A percentile compares a stretch with the other conserved stretches of the same genome.
Evolutionary conservation across 768 basidiomycete species (phyloP).

Genomic region (Pleurotus ostreatus): DNA sequence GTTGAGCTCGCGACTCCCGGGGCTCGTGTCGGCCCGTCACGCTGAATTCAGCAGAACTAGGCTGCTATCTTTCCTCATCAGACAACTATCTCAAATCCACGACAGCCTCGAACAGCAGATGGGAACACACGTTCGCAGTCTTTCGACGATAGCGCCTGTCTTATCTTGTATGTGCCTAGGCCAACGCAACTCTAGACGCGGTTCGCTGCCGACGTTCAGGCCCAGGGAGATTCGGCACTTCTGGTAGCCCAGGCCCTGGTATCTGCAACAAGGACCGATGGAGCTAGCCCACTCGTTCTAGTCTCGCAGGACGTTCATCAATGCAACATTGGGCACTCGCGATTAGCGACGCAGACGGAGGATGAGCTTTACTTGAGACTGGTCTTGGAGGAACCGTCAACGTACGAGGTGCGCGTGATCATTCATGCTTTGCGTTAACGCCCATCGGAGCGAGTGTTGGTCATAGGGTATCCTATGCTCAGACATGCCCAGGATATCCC

Average conservation of each 20-base stretch:
- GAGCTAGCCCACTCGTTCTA: slow-evolving; percentile 11
- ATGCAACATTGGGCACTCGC: slow-evolving; percentile 4
- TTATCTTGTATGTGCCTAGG: slow-evolving; percentile 48
- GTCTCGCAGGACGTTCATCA: slow-evolving; percentile 8
- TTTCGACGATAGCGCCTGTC: slow-evolving; percentile 39
- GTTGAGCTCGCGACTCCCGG: no score
- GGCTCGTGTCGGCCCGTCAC: no score
- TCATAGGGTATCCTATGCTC: background rate
- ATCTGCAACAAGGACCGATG: slow-evolving; percentile 46
- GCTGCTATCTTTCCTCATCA: slow-evolving; percentile 37
- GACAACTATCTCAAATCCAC: slow-evolving; percentile 84
- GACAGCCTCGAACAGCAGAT: slow-evolving; percentile 81
- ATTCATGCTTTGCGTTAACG: no score
- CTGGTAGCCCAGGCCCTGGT: slow-evolving; percentile 54
- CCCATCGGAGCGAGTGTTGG: background rate
- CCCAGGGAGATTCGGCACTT: slow-evolving; percentile 39
- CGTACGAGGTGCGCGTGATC: slow-evolving; percentile 33
- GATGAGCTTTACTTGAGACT: slow-evolving; percentile 82
- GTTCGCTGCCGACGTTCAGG: slow-evolving; percentile 43
- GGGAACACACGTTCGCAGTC: slow-evolving; percentile 66
- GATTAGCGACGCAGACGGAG: slow-evolving; percentile 9
- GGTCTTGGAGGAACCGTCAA: slow-evolving; percentile 81
- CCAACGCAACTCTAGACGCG: slow-evolving; percentile 68
- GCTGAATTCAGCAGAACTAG: no score
- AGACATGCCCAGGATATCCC: slow-evolving; percentile 19